Percentiles rank a stretch among this genome's conserved stretches.
phyloP scores from a whole-genome alignment of 129 eudicot genomes.

The Mikania micrantha region DNA sequence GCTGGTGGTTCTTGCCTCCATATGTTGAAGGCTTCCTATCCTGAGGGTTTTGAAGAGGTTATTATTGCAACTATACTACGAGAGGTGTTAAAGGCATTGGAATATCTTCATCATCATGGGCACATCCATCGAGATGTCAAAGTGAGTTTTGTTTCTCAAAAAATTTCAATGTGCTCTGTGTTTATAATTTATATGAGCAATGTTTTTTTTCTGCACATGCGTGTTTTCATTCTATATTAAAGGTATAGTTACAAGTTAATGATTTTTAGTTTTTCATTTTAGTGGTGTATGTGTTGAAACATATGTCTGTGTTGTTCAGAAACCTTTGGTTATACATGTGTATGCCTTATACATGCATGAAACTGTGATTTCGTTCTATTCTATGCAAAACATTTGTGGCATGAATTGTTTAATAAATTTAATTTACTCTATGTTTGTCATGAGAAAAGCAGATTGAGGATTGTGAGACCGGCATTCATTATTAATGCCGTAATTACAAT shows the following conservation, averaged over 20 bases:
- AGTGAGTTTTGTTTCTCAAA: slow-evolving; percentile 25
- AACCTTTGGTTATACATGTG: background rate
- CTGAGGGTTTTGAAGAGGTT: too few relatives aligned
- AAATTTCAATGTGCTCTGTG: background rate
- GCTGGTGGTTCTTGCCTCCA: too few relatives aligned
- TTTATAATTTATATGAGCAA: background rate
- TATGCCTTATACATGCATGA: slow-evolving; percentile 6
- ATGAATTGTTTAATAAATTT: background rate
- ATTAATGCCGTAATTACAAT: background rate
- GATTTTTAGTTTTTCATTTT: background rate
- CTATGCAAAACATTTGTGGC: background rate
- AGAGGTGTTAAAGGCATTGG: slow-evolving; percentile 39
- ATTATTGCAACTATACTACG: too few relatives aligned
- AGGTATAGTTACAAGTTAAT: background rate
- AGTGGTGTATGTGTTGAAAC: background rate
- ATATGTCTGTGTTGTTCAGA: background rate
- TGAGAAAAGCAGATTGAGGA: background rate
- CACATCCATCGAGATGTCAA: slow-evolving; percentile 56
- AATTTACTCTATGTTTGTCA: background rate
- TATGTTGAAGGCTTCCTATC: too few relatives aligned
- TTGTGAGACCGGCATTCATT: background rate
- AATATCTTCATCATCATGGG: slow-evolving; percentile 61
- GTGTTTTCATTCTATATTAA: background rate
- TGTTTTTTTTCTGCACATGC: background rate
- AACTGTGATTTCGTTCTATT: background rate